These are phyloP conservation scores for Talaromyces piceae DNA, from an alignment of 2,329 filamentous ascomycete species.

Conservation along the genomic window DNA sequence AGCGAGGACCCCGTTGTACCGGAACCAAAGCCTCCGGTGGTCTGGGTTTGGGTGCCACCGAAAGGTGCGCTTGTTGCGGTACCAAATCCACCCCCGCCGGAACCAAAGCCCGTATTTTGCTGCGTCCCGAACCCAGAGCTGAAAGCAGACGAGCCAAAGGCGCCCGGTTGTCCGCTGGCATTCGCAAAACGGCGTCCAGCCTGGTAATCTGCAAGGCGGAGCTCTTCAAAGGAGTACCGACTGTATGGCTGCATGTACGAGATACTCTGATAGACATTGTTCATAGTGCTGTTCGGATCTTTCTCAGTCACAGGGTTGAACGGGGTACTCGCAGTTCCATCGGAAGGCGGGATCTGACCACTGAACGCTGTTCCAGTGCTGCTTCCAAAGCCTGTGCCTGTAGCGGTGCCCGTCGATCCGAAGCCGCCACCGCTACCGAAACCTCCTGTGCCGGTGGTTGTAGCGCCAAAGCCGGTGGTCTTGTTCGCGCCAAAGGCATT, in stretches of 20 bases:
- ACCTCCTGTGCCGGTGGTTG: slow-evolving; percentile 14
- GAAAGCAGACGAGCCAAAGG: slow-evolving; percentile 66
- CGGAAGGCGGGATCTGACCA: slow-evolving; percentile 31
- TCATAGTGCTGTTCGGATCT: slow-evolving; percentile 29
- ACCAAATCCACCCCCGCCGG: slow-evolving; percentile 23
- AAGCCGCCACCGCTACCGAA: slow-evolving; percentile 21
- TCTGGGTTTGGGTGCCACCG: slow-evolving; percentile 32
- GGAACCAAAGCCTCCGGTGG: slow-evolving; percentile 32
- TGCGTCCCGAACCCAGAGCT: slow-evolving; percentile 42
- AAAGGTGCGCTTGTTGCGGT: slow-evolving; percentile 26
- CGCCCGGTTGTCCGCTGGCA: slow-evolving; percentile 68
- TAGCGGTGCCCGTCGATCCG: slow-evolving; percentile 18
- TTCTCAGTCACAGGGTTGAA: slow-evolving; percentile 41
- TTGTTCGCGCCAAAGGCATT: slow-evolving; percentile 20
- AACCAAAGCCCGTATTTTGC: slow-evolving; percentile 36
- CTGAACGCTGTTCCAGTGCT: slow-evolving; percentile 37
- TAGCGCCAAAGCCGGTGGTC: slow-evolving; percentile 20
- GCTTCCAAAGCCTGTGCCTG: slow-evolving; percentile 26
- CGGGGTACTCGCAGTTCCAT: slow-evolving; percentile 40
- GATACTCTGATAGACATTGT: slow-evolving; percentile 43
- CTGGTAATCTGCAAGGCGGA: slow-evolving; percentile 78
- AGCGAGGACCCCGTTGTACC: slow-evolving; percentile 23
- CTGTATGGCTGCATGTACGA: slow-evolving; percentile 48
- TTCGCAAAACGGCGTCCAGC: slow-evolving; percentile 81
- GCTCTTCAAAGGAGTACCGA: slow-evolving; percentile 81